A percentile compares a stretch with the other conserved stretches of the same genome.
Evolutionary conservation across 495 filamentous ascomycete species (phyloP).

Genomic region (Hypomontagnella monticulosa): DNA sequence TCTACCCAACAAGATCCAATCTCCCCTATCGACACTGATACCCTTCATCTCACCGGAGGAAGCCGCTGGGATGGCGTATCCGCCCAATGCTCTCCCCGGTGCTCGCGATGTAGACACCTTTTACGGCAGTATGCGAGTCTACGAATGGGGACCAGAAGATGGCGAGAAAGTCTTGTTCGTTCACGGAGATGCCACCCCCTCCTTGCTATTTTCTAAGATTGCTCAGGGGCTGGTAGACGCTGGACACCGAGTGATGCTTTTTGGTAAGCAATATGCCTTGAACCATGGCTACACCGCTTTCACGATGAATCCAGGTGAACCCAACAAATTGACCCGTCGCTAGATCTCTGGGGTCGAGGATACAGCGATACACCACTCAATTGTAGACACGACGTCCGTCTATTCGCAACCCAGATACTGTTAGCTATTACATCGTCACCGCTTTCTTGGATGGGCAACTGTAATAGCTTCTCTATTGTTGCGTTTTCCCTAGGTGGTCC

Average conservation of each 20-base stretch:
- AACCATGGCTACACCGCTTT: background rate
- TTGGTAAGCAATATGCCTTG: constrained; percentile 58
- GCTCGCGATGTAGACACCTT: constrained; percentile 76
- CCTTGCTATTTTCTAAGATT: constrained; percentile 69
- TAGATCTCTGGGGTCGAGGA: constrained; percentile 79
- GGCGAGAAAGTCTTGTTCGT: constrained; percentile 79
- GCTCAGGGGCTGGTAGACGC: constrained; percentile 70
- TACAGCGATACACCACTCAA: constrained; percentile 74
- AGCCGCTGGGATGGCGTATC: constrained; percentile 61
- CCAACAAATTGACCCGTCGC: background rate
- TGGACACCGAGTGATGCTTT: constrained; percentile 81
- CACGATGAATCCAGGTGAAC: background rate
- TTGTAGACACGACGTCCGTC: constrained; percentile 72
- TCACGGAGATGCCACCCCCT: constrained; percentile 84
- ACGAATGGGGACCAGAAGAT: constrained; percentile 81
- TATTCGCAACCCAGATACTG: constrained; percentile 79
- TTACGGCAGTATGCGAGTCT: constrained; percentile 77
- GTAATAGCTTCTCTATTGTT: constrained; percentile 70
- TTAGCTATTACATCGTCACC: constrained; percentile 73
- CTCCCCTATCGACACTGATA: constrained; percentile 23
- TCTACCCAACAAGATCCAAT: constrained; percentile 9
- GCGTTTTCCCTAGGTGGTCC: constrained; percentile 88
- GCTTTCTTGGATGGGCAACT: constrained; percentile 68
- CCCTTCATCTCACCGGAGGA: constrained; percentile 31
- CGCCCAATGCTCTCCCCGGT: constrained; percentile 78